Evolutionary conservation across 305 asterid species (phyloP), one percentile per base, ranked within the genome.

Genomic region (Solanum aculeatissimum): DNA sequence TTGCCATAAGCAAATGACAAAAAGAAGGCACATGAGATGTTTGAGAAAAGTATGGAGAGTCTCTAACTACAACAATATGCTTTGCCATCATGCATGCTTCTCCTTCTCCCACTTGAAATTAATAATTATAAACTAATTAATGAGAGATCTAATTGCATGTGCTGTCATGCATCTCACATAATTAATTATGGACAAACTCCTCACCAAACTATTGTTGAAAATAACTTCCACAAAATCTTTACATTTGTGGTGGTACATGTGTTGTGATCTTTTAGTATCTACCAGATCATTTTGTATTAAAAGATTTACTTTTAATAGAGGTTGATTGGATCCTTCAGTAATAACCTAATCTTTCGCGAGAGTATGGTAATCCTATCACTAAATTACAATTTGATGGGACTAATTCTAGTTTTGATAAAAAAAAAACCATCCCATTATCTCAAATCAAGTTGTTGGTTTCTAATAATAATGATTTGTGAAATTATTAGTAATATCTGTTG

Each of bases 21-120:
- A 58, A 43, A 40, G 11, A 58, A 13, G 2, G 42, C 86, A 83
- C 88, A 83, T 83, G 86, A 70, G 69, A 55, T 80, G 79, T 86
- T 83, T 29, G 75, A 16, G 7, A 65, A 70, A 83, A 74, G 70
- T 38, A 54, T 81, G 53, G 55, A 60, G 84, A 62, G 74, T 38
- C 21, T 55, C 23, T 69, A 58, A 58, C 18, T 14, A 81, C 42
- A 40, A 57, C 49, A 55, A 55, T 80, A 21, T 43, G 21, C 80
- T 71, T 45, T 21, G 54, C 45, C 63, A 77, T 77, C 82, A 27
- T 77, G 19, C 45, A 49, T 77, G 65, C 23, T 51, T 51, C 42
- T 49, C 45, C 82, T 29, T 75, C 45, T 75, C 82, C 82, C 45
- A 49, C 63, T 75, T 49, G 18, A 58, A 21, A 21, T 21, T 58